phyloP scores from a whole-genome alignment of 2,329 filamentous ascomycete genomes.

The Stagonosporopsis tanaceti region DNA sequence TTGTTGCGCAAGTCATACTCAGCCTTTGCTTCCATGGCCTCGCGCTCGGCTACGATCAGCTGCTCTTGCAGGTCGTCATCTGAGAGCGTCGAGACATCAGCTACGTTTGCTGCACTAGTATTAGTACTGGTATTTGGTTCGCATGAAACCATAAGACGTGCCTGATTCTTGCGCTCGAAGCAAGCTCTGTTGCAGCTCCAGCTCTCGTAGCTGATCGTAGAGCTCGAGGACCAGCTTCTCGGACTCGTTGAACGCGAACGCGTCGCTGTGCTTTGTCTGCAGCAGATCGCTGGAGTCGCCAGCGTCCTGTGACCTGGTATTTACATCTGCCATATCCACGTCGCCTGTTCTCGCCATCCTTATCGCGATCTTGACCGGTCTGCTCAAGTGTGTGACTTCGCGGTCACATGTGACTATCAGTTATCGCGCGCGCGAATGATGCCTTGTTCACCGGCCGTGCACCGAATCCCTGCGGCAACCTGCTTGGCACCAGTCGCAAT shows the following conservation, averaged over 20 bases:
- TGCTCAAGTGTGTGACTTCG: slow-evolving; percentile 1
- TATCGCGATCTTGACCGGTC: slow-evolving; percentile 1
- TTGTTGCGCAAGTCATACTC: slow-evolving; percentile 74
- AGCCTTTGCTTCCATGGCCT: slow-evolving; percentile 74
- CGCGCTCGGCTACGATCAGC: slow-evolving; percentile 65
- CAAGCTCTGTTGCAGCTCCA: slow-evolving; percentile 76
- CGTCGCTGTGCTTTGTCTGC: slow-evolving; percentile 55
- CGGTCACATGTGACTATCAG: slow-evolving; percentile 18
- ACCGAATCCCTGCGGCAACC: slow-evolving; percentile 37
- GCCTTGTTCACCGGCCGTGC: slow-evolving; percentile 35
- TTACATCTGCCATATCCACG: slow-evolving; percentile 32
- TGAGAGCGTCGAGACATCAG: slow-evolving; percentile 51
- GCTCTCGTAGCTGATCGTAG: slow-evolving; percentile 74
- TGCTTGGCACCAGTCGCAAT: slow-evolving; percentile 37
- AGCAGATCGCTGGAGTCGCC: slow-evolving; percentile 49
- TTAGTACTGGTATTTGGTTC: slow-evolving; percentile 22
- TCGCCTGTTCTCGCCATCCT: slow-evolving; percentile 36
- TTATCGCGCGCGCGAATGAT: slow-evolving; percentile 29
- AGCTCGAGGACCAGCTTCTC: slow-evolving; percentile 73
- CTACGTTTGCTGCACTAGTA: slow-evolving; percentile 33
- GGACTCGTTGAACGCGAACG: slow-evolving; percentile 67
- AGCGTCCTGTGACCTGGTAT: slow-evolving; percentile 19
- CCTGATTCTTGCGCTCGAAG: slow-evolving; percentile 57
- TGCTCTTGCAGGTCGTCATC: slow-evolving; percentile 62
- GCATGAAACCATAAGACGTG: slow-evolving; percentile 16